Evolutionary conservation across 2,329 filamentous ascomycete species (phyloP), one percentile per base, ranked within the genome.

Genomic region (Aspergillus bombycis): DNA sequence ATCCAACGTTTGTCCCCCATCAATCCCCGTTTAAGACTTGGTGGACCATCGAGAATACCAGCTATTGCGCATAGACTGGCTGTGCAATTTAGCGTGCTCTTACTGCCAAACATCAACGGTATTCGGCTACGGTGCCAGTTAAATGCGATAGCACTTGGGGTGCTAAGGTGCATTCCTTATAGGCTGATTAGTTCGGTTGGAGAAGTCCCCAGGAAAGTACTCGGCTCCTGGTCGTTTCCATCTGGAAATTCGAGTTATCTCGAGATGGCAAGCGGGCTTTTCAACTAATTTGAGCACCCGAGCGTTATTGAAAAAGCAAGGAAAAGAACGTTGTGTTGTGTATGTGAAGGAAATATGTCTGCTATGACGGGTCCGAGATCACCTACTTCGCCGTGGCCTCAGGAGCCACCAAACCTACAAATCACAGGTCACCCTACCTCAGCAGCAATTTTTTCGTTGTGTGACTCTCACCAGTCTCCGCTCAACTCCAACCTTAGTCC

Each of bases 291-390:
- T n/a, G 26, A 54, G n/a, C 28, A 41, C 59, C 41, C 53, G 46
- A 21, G 53, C 34, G 54, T n/a, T 48, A 57, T 64, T 53, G 61
- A 54, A 38, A 55, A 26, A 38, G 21, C 52, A 36, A 41, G 32
- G 32, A 21, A 38, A 38, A 36, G 36, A 32, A 23, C 52, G 11
- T 48, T 45, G 41, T 54, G 46, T 56, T 50, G 41, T 54, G 46
- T 56, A 30, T 41, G 50, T 52, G 58, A 57, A 64, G 67, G 41
- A 63, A 67, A 60, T 53, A 70, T 68, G 71, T 70, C 67, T 68
- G 68, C 67, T 62, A 76, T 77, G 71, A 75, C 74, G 57, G 74
- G 74, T 53, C 68, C 72, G 59, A 73, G 70, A 65, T 74, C 75
- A 62, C 73, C 74, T 61, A 72, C 75, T 32, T 77, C 73, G 14